Base-by-base conservation (phyloP, 306 rosid genomes). In the Lathyrus aphaca region DNA sequence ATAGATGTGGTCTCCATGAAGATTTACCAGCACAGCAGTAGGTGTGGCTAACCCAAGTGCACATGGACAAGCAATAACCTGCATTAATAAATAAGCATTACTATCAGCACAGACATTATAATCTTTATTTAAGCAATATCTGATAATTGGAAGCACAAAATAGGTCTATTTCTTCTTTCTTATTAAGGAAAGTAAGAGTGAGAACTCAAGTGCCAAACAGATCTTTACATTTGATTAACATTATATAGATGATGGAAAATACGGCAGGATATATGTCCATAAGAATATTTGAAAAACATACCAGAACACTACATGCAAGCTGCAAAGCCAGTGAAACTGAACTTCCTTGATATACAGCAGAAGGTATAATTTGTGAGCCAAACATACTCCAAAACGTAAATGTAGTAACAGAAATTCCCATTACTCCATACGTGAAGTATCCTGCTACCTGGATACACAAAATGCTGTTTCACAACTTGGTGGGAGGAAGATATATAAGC, bases 41-140 rank as follows among this genome's bases (percentile, higher is more conserved):
- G 97, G 98, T 66, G 98, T 93, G 84, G 98, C 98, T 64, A 93
- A 86, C 75, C 98, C 98, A 71, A 93, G 96, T 29, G 98, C 98
- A 85, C 98, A 93, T 2, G 98, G 98, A 87, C 98, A 93, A 76
- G 98, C 98, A 76, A 93, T 79, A 67, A 93, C 98, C 98, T 93
- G 90, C 79, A 64, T 44, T 62, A 68, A 68, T 42, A 67, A 74
- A 80, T 70, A 48, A 32, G 46, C 13, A 45, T 82, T 55, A 77
- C 58, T 23, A 23, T 64, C 50, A 29, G 13, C 38, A 72, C 12
- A 65, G 43, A 46, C 45, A 45, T 25, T 6, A 57, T 21, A 70
- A 19, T 53, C 32, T 63, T 53, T 48, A 42, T 5, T n/a, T 55
- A 76, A 58, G 72, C 66, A 77, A 68, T 69, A 38, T 75, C 56